Evolutionary conservation across 2,329 filamentous ascomycete species (phyloP), one percentile per base, ranked within the genome.

Genomic region (Hypoxylon sp.): DNA sequence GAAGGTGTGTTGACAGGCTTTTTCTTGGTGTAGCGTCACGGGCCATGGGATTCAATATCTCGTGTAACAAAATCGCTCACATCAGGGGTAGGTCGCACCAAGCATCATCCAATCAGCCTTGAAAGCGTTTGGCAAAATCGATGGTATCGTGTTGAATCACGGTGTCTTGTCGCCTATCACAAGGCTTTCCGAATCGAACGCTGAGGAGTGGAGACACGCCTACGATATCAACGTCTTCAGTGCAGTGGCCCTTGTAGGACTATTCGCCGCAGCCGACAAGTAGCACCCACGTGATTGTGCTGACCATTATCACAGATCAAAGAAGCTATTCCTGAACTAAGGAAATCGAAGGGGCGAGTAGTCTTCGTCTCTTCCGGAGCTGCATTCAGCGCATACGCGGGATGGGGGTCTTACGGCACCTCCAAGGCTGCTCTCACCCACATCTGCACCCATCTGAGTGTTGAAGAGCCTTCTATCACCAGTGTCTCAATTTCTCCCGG

Each of bases 141-240:
- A 99, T 77, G 92, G 90, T 1, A 78, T 99, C 48, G 88, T 99
- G 11, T 82, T 98, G 68, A 98, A 98, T 79, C 96, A 99, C 77
- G 94, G 94, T 19, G 84, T 89, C 0, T 81, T 99, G 48, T 87
- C 89, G n/a, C 92, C 93, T 0, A 90, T 97, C 46, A 88, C 88
- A 55, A 88, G 87, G 64, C 82, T 98, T 48, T 88, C 82, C 2
- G 87, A 95, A 61, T 85, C 86, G 15, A 87, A 88, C n/a, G 76
- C 89, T 0, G 89, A 92, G 39, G 90, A 92, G 67, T 98, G 94
- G 93, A 91, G 89, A 75, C 80, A 82, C 1, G 84, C 87, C 7
- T 98, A 93, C 79, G 91, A 97, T 73, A 84, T 93, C 68, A 98
- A 98, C 78, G 89, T 98, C 73, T 94, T 98, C 78, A 95, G 93